phyloP scores from a whole-genome alignment of 164 flowering plant genomes.

The Vitis labrusca region DNA sequence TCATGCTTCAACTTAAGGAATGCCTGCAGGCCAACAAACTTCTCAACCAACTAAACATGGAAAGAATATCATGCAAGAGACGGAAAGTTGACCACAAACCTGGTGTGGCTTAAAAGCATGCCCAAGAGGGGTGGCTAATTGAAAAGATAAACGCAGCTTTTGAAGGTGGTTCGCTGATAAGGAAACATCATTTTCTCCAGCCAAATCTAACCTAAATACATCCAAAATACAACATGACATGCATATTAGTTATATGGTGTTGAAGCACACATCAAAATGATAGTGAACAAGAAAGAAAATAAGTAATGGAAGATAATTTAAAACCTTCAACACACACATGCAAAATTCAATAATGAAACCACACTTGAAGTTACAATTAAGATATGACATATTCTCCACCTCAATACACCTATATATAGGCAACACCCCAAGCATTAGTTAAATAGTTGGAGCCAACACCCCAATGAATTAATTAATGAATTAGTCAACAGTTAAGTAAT shows the following conservation, averaged over 20 bases:
- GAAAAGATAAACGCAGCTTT: constrained; percentile 78
- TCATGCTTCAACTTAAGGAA: constrained; percentile 87
- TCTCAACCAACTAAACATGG: constrained; percentile 7
- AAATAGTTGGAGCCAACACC: too few species aligned
- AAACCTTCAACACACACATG: too few species aligned
- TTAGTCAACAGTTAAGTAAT: too few species aligned
- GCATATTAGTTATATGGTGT: constrained; percentile 1
- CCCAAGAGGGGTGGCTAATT: constrained; percentile 61
- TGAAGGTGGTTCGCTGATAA: constrained; percentile 94
- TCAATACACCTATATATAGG: too few species aligned
- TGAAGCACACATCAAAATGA: not conserved
- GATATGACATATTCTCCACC: too few species aligned
- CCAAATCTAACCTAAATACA: constrained; percentile 60
- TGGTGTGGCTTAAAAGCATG: constrained; percentile 81
- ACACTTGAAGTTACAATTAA: too few species aligned
- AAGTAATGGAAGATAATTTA: too few species aligned
- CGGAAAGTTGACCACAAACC: constrained; percentile 40
- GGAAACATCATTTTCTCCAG: constrained; percentile 50
- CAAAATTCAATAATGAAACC: not conserved
- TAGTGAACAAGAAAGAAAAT: not conserved
- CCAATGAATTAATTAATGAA: too few species aligned
- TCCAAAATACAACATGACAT: constrained; percentile 1
- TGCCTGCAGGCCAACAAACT: constrained; percentile 56
- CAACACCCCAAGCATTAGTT: too few species aligned
- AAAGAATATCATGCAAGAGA: constrained; percentile 3